Conservation (phyloP, 331 rosid genomes). For the Telfairia occidentalis region DNA sequence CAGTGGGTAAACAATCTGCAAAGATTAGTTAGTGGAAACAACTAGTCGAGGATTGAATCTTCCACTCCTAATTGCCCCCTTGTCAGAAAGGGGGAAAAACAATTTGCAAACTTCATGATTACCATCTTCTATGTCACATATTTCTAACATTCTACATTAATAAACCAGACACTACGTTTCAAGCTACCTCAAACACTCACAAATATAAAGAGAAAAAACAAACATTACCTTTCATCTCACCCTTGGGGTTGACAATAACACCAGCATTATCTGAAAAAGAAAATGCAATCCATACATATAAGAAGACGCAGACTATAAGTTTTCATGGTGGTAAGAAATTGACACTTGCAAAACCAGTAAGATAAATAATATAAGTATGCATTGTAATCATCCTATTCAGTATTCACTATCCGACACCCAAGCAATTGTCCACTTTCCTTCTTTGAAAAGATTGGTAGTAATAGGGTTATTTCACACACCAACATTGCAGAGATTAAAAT, state of each 20-base stretch:
- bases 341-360: background rate
- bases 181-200: background rate
- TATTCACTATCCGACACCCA: background rate
- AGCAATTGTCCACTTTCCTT: background rate
- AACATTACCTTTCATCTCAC: constrained; percentile 71
- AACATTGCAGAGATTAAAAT: background rate
- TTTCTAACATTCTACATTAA: background rate
- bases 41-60: background rate
- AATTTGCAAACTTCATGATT: background rate
- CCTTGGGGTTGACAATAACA: constrained; percentile 77
- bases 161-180: constrained; percentile 31
- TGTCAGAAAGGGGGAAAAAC: background rate
- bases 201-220: background rate
- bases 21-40: background rate
- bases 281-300: background rate
- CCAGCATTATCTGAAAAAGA: constrained; percentile 71
- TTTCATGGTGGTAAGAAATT: background rate
- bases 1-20: background rate
- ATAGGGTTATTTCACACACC: background rate
- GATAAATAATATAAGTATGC: background rate
- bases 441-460: background rate
- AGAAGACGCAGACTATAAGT: background rate
- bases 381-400: background rate
- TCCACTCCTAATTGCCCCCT: background rate
- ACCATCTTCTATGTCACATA: background rate